phyloP scores from a whole-genome alignment of 225 moss, liverwort and hornwort species.

The Marchantia polymorpha region DNA sequence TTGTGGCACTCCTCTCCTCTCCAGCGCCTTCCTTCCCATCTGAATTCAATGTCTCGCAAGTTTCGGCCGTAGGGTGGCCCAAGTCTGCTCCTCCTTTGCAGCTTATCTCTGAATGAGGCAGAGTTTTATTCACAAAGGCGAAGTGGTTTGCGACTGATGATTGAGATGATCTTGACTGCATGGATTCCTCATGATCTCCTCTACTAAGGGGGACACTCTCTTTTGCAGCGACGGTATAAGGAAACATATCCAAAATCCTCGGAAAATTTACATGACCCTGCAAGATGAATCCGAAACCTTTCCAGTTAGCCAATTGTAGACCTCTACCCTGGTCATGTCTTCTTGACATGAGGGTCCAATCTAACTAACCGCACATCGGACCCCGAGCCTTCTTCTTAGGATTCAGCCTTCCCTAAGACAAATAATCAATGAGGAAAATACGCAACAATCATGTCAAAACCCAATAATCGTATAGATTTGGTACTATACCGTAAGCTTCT shows the following conservation, averaged over 20 bases:
- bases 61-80: conserved; percentile 27
- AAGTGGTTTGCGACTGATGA: conserved; percentile 49
- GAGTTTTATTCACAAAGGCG: conserved; percentile 38
- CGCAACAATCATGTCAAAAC: neutral
- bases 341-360: too few relatives aligned
- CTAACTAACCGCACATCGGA: too few relatives aligned
- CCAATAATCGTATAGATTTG: neutral
- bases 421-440: neutral
- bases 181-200: conserved; percentile 37
- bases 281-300: conserved; percentile 20
- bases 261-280: conserved; percentile 91
- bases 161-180: conserved; percentile 46
- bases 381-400: too few relatives aligned
- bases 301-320: neutral
- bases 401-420: too few relatives aligned
- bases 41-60: neutral
- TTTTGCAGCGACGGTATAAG: conserved; percentile 87
- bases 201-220: conserved; percentile 44
- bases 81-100: conserved; percentile 55
- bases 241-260: conserved; percentile 69
- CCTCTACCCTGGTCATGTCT: too few relatives aligned
- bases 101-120: conserved; percentile 38
- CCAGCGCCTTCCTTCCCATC: neutral
- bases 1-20: neutral
- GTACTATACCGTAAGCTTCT: conserved; percentile 66